A percentile compares a stretch with the other conserved stretches of the same genome.
Conservation (phyloP, 116 monocot species). For the Phalaenopsis hybrid region DNA sequence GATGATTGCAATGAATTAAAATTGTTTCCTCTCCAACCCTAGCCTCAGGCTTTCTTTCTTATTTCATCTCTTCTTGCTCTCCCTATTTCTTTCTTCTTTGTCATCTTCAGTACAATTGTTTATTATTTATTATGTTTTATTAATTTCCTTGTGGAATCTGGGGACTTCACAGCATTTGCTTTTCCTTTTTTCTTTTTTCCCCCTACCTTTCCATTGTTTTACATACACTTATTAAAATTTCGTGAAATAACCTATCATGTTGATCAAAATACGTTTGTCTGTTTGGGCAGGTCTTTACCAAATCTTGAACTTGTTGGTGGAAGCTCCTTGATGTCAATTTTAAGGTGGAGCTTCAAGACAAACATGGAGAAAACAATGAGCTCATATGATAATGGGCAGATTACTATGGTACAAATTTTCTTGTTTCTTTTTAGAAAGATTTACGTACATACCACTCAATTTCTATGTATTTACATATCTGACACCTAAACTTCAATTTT, state of each 20-base stretch:
- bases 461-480: too few relatives aligned
- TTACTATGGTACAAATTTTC: slow-evolving; percentile 55
- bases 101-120: not conserved
- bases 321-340: slow-evolving; percentile 73
- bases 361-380: slow-evolving; percentile 83
- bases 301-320: slow-evolving; percentile 55
- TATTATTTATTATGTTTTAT: not conserved
- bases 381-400: slow-evolving; percentile 61
- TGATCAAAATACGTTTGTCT: not conserved
- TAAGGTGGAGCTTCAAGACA: slow-evolving; percentile 90
- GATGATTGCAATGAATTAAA: not conserved
- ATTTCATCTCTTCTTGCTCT: not conserved
- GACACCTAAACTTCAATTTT: too few relatives aligned
- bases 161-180: not conserved
- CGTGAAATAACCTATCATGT: not conserved
- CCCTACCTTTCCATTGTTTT: not conserved
- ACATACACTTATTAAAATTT: not conserved
- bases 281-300: slow-evolving; percentile 65
- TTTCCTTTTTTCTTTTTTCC: not conserved
- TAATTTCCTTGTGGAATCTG: not conserved
- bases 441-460: too few relatives aligned
- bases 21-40: not conserved
- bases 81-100: not conserved
- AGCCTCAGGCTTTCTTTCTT: not conserved
- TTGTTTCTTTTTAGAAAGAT: not conserved